Base-by-base conservation (phyloP, 345 rosid species). In the Passiflora organensis region DNA sequence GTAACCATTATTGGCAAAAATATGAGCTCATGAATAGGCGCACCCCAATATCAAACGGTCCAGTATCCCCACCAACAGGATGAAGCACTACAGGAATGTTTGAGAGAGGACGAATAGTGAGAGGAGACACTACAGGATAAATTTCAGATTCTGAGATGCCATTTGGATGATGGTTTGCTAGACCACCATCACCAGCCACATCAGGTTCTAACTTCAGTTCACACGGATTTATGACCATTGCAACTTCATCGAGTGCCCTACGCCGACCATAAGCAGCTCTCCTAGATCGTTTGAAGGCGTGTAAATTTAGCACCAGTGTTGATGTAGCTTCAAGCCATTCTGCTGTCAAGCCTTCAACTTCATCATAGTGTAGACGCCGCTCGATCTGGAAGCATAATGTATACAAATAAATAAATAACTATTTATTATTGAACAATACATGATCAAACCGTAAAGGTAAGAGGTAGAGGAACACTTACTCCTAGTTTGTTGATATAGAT, bases 311-410 rank as follows among this genome's bases (percentile, higher is more conserved):
- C 76, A 91, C 81, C 75, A 91, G 71, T 2, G 93, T 76, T 9
- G 98, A 91, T 8, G 93, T 88, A 48, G 80, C 74, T 68, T 82
- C 90, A 0, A 88, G 89, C 90, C 90, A 91, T 65, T 88, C 96
- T 21, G 55, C 86, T 11, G 16, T 55, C 72, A 91, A 63, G 60
- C 93, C 88, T 55, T 86, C 98, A 44, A 84, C 76, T 56, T 82
- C 90, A 25, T 84, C 98, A 23, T 91, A 91, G 66, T 79, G 36
- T 68, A 91, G 75, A n/a, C 96, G 76, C 6, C 84, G 63, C 61
- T 88, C 98, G 64, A 88, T 70, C 98, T 91, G 78, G 56, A 66
- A 61, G 43, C 28, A 32, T 1, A 14, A 14, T 15, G 2, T 42
- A 46, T 45, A 44, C 55, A 12, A 19, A 55, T 15, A n/a, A n/a